Evolutionary conservation across 768 basidiomycete genomes (phyloP), one percentile per base, ranked within the genome.

Genomic region (Russula olivacea): DNA sequence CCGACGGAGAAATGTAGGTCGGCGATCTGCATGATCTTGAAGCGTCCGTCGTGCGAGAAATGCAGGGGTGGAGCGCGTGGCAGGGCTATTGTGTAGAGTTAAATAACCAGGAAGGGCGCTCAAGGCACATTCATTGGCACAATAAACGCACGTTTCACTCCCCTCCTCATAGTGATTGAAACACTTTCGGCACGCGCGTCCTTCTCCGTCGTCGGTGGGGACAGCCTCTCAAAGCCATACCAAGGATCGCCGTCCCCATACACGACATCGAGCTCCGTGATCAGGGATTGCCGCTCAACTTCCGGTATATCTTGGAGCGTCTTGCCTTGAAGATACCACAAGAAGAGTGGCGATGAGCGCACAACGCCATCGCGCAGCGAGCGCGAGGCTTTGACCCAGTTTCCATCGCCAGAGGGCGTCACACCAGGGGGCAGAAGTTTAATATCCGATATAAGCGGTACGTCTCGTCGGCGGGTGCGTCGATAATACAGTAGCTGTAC

Each of bases 1-100:
- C 86, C 83, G 55, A 94, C 91, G 0, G 90, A 91, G 74, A 84
- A 98, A 73, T 99, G 96, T 32, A 99, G 79, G 72, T 99, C 96
- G 6, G 96, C 96, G 36, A 98, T 81, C 76, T 93, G 89, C 49
- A 95, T 77, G 62, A 96, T 84, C 72, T 87, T 95, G 83, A 94
- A 95, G 54, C 83, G 87, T 4, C 96, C 96, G 28, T 88, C 81
- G 30, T 74, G 78, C 25, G 86, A 85, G 77, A 99, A 97, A 67
- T 91, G 91, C 2, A 93, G 82, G 1, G 89, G 87, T 2, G 84
- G 85, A 1, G 91, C 87, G 21, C 77, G 81, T 2, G 92, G 90
- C 3, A 86, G 80, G 21, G 76, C 88, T 91, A 61, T 21, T n/a
- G 21, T 21, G 6, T 11, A 25, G 53, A 10, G 17, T 64, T 68